A percentile compares a stretch with the other conserved stretches of the same genome.
Evolutionary conservation across 1,284 basidiomycete genomes (phyloP).

Genomic region (Sparassis latifolia): DNA sequence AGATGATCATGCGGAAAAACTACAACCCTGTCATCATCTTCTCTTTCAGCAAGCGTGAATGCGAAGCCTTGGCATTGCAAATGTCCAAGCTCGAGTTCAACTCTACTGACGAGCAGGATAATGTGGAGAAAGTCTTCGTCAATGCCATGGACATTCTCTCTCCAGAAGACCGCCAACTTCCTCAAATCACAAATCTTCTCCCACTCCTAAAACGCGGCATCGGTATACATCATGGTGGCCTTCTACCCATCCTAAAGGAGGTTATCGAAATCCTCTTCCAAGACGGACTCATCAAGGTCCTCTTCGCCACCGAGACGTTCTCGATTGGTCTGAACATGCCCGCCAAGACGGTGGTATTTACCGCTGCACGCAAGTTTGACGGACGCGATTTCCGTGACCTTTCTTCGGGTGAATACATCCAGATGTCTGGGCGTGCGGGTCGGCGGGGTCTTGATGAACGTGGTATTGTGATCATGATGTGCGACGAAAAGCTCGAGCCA

Average conservation of each 20-base stretch:
- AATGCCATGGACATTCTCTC: conserved; percentile 92
- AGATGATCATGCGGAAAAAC: conserved; percentile 98
- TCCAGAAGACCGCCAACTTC: conserved; percentile 83
- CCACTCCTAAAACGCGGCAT: conserved; percentile 94
- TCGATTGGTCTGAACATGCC: conserved; percentile 99
- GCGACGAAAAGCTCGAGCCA: conserved; percentile 96
- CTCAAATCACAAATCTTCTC: conserved; percentile 91
- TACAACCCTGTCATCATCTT: conserved; percentile 99
- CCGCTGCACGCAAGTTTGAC: conserved; percentile 92
- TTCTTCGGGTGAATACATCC: conserved; percentile 90
- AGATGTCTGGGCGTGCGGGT: conserved; percentile 98
- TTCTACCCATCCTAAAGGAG: conserved; percentile 96
- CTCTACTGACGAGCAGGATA: conserved; percentile 86
- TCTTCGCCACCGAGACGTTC: conserved; percentile 99
- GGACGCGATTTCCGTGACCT: conserved; percentile 92
- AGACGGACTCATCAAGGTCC: conserved; percentile 97
- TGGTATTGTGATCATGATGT: conserved; percentile 99
- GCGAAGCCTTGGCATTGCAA: conserved; percentile 87
- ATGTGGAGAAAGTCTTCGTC: conserved; percentile 86
- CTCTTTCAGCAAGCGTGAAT: conserved; percentile 97
- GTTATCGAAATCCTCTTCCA: conserved; percentile 99
- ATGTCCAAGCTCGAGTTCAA: conserved; percentile 98
- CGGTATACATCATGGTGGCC: conserved; percentile 97
- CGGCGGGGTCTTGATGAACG: conserved; percentile 95
- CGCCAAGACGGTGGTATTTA: conserved; percentile 99